These are phyloP conservation scores for Solanum sejunctum DNA, from an alignment of 257 asterid genomes.

Conservation along the genomic window DNA sequence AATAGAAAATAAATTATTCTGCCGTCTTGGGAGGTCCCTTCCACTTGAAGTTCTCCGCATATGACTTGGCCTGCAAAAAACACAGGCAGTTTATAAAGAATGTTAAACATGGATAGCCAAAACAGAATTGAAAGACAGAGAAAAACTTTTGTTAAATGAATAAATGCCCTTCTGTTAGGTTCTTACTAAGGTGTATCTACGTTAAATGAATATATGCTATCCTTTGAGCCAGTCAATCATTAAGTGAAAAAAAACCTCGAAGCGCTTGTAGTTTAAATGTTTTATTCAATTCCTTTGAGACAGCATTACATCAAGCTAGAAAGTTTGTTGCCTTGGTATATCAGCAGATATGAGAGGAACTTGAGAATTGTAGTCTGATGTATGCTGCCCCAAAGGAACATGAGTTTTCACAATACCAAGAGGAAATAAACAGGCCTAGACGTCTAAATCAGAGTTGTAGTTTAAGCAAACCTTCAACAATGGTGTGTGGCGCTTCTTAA, in stretches of 20 bases:
- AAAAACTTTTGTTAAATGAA: no score
- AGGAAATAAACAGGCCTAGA: background rate
- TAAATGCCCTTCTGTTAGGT: background rate
- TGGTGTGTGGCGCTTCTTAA: constrained; percentile 71
- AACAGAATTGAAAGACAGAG: background rate
- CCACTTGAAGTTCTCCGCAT: constrained; percentile 96
- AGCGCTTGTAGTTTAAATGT: background rate
- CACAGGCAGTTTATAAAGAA: background rate
- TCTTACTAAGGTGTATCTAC: background rate
- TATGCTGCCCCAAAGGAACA: background rate
- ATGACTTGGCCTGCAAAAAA: constrained; percentile 48
- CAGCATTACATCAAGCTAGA: background rate
- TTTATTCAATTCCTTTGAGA: background rate
- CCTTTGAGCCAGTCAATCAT: background rate
- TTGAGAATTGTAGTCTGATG: background rate
- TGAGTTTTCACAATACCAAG: background rate
- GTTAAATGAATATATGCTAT: background rate
- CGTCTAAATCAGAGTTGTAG: background rate
- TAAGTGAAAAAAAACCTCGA: background rate
- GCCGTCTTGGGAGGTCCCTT: constrained; percentile 69
- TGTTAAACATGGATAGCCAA: background rate
- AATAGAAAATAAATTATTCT: constrained; percentile 9
- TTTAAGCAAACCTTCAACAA: constrained; percentile 46
- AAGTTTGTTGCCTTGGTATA: background rate
- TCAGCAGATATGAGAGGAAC: background rate